Conservation (phyloP, 2,329 filamentous ascomycete species). For the Cladosporium sp. region DNA sequence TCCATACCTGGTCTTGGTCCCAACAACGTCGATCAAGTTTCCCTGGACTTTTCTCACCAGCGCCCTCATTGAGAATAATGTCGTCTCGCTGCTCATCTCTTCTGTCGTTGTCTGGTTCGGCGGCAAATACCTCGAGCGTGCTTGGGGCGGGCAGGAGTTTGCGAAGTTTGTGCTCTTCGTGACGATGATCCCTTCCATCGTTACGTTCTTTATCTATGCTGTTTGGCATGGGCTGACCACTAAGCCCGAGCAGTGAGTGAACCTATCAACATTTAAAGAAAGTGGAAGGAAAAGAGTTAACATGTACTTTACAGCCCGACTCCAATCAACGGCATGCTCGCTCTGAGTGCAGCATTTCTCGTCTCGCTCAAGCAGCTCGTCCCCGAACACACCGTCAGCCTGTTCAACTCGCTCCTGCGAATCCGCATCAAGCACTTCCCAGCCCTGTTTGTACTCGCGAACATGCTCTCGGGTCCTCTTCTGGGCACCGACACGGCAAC, state of each 20-base stretch:
- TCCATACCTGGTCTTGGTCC: constrained; percentile 84
- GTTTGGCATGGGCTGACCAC: constrained; percentile 66
- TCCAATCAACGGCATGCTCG: constrained; percentile 81
- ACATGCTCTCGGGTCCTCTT: constrained; percentile 60
- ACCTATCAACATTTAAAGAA: not conserved
- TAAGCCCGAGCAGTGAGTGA: constrained; percentile 63
- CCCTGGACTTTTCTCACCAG: constrained; percentile 90
- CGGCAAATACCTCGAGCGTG: constrained; percentile 89
- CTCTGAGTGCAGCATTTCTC: constrained; percentile 87
- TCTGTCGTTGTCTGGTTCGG: constrained; percentile 81
- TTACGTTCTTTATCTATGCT: constrained; percentile 70
- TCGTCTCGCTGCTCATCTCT: constrained; percentile 78
- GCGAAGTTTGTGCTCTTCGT: constrained; percentile 81
- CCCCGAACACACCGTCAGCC: constrained; percentile 91
- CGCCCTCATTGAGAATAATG: constrained; percentile 86
- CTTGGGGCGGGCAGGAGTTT: constrained; percentile 89
- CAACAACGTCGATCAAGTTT: constrained; percentile 76
- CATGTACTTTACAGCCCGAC: constrained; percentile 51
- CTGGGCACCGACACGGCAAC: constrained; percentile 71
- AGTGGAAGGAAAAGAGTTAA: not conserved
- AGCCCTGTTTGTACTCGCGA: constrained; percentile 69
- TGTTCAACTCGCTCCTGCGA: constrained; percentile 83
- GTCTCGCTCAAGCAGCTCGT: constrained; percentile 97
- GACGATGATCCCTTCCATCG: constrained; percentile 72
- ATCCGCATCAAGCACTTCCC: constrained; percentile 81